Base-by-base conservation (phyloP, 1,139 yeast genomes). In the Sugiyamaella xylanicola region DNA sequence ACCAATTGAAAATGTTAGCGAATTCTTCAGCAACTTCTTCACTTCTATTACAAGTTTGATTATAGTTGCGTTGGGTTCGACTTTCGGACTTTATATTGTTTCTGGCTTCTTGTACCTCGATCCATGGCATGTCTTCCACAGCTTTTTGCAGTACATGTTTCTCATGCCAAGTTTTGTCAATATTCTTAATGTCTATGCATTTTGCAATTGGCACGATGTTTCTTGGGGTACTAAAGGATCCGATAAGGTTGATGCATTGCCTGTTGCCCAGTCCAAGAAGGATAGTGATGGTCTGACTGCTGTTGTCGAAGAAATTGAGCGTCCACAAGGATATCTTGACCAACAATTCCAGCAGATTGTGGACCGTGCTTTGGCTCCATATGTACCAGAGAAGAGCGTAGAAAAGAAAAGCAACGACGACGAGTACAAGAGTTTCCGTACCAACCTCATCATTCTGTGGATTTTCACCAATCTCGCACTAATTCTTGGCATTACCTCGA, bases 141-240 rank as follows among this genome's bases (percentile, higher is more conserved):
- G 96, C 54, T 86, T 93, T 49, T 60, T 81, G n/a, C 97, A 91
- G 72, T 92, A 92, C 73, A 78, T 91, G 71, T 74, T 90, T 66
- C 77, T 92, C 80, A 84, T 91, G 71, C 97, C 98, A 4, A 84
- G 95, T 3, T 92, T 90, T 69, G 87, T 95, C 52, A 91, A 95
- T 70, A 86, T 95, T 16, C 77, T 74, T 37, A 74, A 72, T 55
- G 77, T 92, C 42, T 92, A 90, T 74, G 97, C 98, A 1, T 91
- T 92, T 68, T 91, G 97, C 75, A 92, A 92, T 71, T 87, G 96
- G 59, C 97, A 92, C 72, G 98, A 92, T 76, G 92, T 92, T 47
- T 87, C 96, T 0, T 93, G 99, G 99, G 99, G 99, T 68, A 93
- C 99, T 0, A 93, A 93, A 70, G 99, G 98, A 59, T 88, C 85